A percentile compares a stretch with the other conserved stretches of the same genome.
Conservation (phyloP, 78 protist species). For the Dictyostelium brefeldianum region DNA sequence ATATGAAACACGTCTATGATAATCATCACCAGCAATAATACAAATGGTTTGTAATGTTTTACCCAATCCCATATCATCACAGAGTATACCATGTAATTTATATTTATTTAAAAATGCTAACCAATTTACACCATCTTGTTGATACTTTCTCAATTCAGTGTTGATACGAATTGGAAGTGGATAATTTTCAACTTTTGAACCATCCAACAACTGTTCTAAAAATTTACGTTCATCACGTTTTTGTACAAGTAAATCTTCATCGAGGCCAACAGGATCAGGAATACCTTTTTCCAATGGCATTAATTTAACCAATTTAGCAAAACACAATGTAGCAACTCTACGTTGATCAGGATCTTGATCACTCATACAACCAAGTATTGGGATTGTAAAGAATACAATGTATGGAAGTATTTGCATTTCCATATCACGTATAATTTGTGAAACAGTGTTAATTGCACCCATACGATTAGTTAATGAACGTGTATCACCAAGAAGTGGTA, state of each 20-base stretch:
- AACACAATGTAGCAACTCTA: conserved; percentile 51
- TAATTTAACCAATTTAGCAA: conserved; percentile 73
- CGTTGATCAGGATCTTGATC: conserved; percentile 72
- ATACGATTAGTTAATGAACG: conserved; percentile 24
- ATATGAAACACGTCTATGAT: conserved; percentile 40
- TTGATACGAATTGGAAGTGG: conserved; percentile 84
- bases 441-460: conserved; percentile 64
- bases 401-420: conserved; percentile 63
- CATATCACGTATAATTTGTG: conserved; percentile 57
- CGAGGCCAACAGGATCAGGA: conserved; percentile 57
- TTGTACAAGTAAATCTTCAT: conserved; percentile 3
- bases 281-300: conserved; percentile 85
- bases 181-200: conserved; percentile 76
- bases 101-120: conserved; percentile 88
- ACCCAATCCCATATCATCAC: conserved; percentile 99
- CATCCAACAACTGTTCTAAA: conserved; percentile 79
- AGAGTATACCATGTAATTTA: conserved; percentile 90
- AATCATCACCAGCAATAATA: conserved; percentile 83
- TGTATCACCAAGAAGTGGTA: conserved; percentile 67
- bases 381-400: conserved; percentile 59
- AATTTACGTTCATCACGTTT: conserved; percentile 64
- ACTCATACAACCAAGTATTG: conserved; percentile 80
- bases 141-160: conserved; percentile 92
- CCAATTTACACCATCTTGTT: conserved; percentile 97
- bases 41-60: conserved; percentile 97